A percentile compares a stretch with the other conserved stretches of the same genome.
These are phyloP conservation scores for Piper betle DNA, from an alignment of 164 flowering plant species.

Conservation along the genomic window DNA sequence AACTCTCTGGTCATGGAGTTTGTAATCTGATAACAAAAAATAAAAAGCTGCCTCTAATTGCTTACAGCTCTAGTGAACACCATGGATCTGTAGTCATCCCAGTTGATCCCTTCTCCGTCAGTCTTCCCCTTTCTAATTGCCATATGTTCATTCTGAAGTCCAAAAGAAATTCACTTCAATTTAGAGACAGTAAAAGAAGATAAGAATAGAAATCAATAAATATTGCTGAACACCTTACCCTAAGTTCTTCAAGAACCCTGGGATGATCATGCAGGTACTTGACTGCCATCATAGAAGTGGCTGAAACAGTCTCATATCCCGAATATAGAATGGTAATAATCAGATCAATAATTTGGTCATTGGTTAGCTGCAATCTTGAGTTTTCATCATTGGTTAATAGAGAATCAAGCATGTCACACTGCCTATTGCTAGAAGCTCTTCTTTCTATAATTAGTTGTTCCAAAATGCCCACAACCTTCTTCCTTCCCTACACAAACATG, in stretches of 20 bases:
- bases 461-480: constrained; percentile 26
- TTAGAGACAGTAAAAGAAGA: not conserved
- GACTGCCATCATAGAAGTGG: constrained; percentile 65
- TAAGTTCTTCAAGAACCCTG: constrained; percentile 41
- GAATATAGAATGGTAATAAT: constrained; percentile 52
- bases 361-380: constrained; percentile 26
- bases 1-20: not conserved
- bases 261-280: constrained; percentile 72
- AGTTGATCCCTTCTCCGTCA: constrained; percentile 25
- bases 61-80: constrained; percentile 40
- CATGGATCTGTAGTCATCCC: constrained; percentile 44
- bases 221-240: constrained; percentile 23
- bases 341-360: constrained; percentile 53
- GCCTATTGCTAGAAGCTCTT: constrained; percentile 24
- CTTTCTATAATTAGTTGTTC: constrained; percentile 34
- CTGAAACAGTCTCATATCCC: constrained; percentile 67
- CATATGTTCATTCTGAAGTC: constrained; percentile 32
- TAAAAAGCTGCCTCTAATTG: not conserved
- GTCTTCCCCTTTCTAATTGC: constrained; percentile 25
- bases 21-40: not conserved
- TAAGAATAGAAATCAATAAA: not conserved
- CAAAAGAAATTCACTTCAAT: not conserved
- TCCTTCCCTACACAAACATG: constrained; percentile 35
- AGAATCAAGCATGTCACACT: constrained; percentile 40
- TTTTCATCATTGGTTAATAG: constrained; percentile 30